These are phyloP conservation scores for Guadua angustifolia DNA, from an alignment of 176 grass and related monocot species.

Conservation along the genomic window DNA sequence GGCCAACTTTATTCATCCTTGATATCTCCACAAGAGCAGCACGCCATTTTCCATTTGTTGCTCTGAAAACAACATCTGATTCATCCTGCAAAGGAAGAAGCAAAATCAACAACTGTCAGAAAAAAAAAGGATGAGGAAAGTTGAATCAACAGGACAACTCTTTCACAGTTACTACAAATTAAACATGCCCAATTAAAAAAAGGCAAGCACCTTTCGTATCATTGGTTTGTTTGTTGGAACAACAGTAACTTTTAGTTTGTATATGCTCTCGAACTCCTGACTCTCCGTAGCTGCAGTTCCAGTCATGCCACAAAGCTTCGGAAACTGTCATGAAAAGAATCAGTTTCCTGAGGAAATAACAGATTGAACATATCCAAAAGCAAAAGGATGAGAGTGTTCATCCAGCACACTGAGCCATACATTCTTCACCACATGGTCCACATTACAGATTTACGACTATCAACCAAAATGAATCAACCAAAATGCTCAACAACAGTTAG, in stretches of 20 bases:
- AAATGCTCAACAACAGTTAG: constrained; percentile 33
- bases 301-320: constrained; percentile 98
- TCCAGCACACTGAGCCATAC: constrained; percentile 32
- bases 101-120: not conserved
- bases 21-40: constrained; percentile 94
- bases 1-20: constrained; percentile 90
- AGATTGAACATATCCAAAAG: constrained; percentile 11
- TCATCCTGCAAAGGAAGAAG: constrained; percentile 71
- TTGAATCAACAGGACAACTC: constrained; percentile 14
- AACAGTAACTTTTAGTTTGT: constrained; percentile 94
- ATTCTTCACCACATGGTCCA: constrained; percentile 1
- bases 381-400: constrained; percentile 30
- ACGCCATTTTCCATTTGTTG: constrained; percentile 95
- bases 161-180: constrained; percentile 8
- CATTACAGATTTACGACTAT: constrained; percentile 27
- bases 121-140: constrained; percentile 7
- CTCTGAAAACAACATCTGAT: constrained; percentile 98
- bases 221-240: constrained; percentile 98
- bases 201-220: constrained; percentile 83
- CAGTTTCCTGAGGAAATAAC: constrained; percentile 25
- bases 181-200: constrained; percentile 9
- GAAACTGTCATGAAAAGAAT: constrained; percentile 66
- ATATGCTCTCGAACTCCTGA: constrained; percentile 95
- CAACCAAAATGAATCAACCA: constrained; percentile 14
- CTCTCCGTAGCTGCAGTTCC: constrained; percentile 93